Evolutionary conservation across 208 protist species (phyloP), one percentile per base, ranked within the genome.

Genomic region (Trypanosomatidae sp.): DNA sequence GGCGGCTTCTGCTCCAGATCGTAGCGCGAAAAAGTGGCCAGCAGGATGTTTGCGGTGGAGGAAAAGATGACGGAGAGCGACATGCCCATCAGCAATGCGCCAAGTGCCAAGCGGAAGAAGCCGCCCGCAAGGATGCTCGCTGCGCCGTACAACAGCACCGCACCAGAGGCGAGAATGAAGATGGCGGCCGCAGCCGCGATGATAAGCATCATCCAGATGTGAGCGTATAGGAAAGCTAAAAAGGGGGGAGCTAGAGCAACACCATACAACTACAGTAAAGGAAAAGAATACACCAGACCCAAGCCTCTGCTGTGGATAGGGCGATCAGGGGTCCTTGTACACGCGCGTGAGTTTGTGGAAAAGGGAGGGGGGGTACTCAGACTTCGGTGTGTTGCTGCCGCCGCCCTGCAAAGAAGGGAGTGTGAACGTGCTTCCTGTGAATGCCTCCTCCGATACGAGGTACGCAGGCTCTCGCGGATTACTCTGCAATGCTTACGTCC

Each of bases 51-150:
- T 4, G 85, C 79, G 28, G 74, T 58, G n/a, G 68, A 69, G 6
- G 89, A 92, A 5, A 92, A 71, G 3, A 83, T 25, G 2, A 89
- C 28, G 15, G 89, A 92, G 17, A 84, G 39, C 6, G 78, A 46
- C 39, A 88, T 72, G 28, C 79, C 80, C 33, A 84, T 59, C 30
- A 90, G 44, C 28, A 94, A 47, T 9, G 87, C 77, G 22, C 87
- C 83, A 22, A 85, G 13, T 3, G 81, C 71, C 12, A 83, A 46
- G 17, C 74, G 55, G 64, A 94, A 62, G 66, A 90, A 91, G 30
- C 87, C 89, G 39, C 66, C 78, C 17, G 59, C 39, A 8, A 82
- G 76, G 66, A 94, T 84, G 60, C 47, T 60, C 12, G 82, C 68
- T 22, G 83, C 77, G 17, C 89, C 87, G 62, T 80, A 64, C 25